Conservation (phyloP, 768 basidiomycete species). For the Rhodotorula sphaerocarpa region DNA sequence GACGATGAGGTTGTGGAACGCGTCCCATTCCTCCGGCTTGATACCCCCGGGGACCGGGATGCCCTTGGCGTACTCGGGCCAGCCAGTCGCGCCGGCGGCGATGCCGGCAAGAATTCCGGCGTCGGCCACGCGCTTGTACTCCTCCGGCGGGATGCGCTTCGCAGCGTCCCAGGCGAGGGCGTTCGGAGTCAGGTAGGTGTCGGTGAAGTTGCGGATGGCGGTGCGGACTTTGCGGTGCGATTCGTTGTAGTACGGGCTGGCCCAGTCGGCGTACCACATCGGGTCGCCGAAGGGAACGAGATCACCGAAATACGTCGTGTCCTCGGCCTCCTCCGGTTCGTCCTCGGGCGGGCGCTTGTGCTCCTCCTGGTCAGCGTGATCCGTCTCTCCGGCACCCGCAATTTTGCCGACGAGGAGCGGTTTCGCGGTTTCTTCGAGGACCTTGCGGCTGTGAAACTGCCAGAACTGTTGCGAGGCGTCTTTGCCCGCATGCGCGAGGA, state of each 20-base stretch:
- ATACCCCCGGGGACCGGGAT: constrained; percentile 25
- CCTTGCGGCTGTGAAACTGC: constrained; percentile 25
- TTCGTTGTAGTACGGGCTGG: constrained; percentile 34
- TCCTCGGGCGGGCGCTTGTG: background rate
- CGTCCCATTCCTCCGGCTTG: constrained; percentile 24
- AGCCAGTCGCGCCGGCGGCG: constrained; percentile 10
- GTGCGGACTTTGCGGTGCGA: constrained; percentile 31
- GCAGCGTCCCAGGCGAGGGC: constrained; percentile 27
- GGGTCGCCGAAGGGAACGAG: constrained; percentile 22
- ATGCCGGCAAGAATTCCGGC: constrained; percentile 28
- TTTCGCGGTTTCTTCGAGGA: constrained; percentile 18
- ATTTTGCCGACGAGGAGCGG: constrained; percentile 25
- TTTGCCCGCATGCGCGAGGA: constrained; percentile 68
- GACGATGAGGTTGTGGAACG: constrained; percentile 18
- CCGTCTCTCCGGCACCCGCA: background rate
- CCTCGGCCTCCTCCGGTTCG: constrained; percentile 8
- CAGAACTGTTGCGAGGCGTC: constrained; percentile 77
- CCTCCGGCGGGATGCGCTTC: constrained; percentile 20
- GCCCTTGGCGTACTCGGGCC: constrained; percentile 20
- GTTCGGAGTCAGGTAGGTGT: constrained; percentile 17
- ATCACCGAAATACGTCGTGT: constrained; percentile 27
- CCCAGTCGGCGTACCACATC: constrained; percentile 26
- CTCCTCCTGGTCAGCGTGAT: background rate
- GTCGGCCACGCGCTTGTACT: constrained; percentile 27
- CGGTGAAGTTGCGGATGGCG: constrained; percentile 35